Evolutionary conservation across 441 rosid genomes (phyloP).

Genomic region (Cnidoscolus chayamansa): DNA sequence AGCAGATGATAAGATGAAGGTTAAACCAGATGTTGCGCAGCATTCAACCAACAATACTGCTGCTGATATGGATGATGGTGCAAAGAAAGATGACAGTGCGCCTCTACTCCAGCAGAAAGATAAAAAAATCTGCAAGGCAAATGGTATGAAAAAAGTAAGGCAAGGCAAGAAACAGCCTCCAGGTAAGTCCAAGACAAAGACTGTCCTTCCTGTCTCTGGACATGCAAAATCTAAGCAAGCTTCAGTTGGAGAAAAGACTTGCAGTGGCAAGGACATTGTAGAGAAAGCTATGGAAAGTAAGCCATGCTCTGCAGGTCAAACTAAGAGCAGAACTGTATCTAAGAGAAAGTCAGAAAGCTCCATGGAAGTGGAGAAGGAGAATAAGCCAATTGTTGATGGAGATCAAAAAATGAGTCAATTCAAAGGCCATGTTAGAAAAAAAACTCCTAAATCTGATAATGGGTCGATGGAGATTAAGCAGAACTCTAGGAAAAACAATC

Average conservation of each 20-base stretch:
- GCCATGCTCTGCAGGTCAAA: conserved; percentile 21
- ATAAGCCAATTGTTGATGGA: conserved; percentile 32
- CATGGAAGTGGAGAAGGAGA: conserved; percentile 47
- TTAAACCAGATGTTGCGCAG: conserved; percentile 27
- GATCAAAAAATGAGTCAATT: conserved; percentile 25
- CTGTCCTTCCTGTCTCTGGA: conserved; percentile 23
- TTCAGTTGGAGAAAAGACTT: conserved; percentile 13
- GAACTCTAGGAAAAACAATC: conserved; percentile 29
- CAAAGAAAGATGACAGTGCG: conserved; percentile 22
- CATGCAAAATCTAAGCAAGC: conserved; percentile 19
- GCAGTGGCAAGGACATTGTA: conserved; percentile 17
- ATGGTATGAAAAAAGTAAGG: conserved; percentile 21
- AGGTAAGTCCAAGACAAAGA: conserved; percentile 30
- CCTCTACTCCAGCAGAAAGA: conserved; percentile 20
- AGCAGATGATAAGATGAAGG: conserved; percentile 21
- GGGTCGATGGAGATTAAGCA: conserved; percentile 27
- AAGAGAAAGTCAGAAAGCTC: conserved; percentile 27
- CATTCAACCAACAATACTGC: conserved; percentile 19
- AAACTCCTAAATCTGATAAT: conserved; percentile 31
- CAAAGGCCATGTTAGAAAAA: conserved; percentile 28
- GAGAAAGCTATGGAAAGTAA: conserved; percentile 22
- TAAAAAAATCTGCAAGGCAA: conserved; percentile 23
- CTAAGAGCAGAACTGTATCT: conserved; percentile 21
- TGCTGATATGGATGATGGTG: conserved; percentile 22
- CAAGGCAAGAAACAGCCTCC: conserved; percentile 26